These are phyloP conservation scores for Exophiala lecanii-corni DNA, from an alignment of 2,329 filamentous ascomycete species.

Conservation along the genomic window DNA sequence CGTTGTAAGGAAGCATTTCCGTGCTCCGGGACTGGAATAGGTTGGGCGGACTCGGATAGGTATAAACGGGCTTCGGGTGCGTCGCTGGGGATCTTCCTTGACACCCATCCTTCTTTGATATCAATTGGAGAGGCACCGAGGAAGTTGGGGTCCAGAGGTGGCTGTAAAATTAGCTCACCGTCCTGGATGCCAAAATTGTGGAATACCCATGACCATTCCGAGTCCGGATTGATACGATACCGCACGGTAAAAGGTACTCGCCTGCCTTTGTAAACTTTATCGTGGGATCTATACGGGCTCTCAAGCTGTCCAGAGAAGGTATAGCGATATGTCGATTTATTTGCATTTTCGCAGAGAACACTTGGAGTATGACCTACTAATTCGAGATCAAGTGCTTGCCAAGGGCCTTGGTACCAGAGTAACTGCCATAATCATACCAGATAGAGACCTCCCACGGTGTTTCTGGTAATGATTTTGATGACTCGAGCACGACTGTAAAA, in stretches of 20 bases:
- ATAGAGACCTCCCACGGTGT: constrained; percentile 67
- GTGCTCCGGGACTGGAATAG: constrained; percentile 51
- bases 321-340: constrained; percentile 32
- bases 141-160: constrained; percentile 23
- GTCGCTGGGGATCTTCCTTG: constrained; percentile 37
- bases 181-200: constrained; percentile 36
- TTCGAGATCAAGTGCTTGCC: constrained; percentile 54
- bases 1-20: constrained; percentile 48
- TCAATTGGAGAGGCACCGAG: constrained; percentile 31
- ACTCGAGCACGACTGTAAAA: constrained; percentile 68
- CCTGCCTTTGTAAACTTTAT: constrained; percentile 23
- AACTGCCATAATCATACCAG: constrained; percentile 65
- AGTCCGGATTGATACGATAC: constrained; percentile 35
- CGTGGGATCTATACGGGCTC: constrained; percentile 19
- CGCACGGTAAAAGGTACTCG: constrained; percentile 39
- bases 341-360: constrained; percentile 26
- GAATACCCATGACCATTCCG: constrained; percentile 43
- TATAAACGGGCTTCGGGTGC: constrained; percentile 39
- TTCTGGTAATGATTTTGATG: constrained; percentile 50
- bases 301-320: constrained; percentile 28
- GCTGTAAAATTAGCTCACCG: constrained; percentile 40
- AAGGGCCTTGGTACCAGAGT: constrained; percentile 38
- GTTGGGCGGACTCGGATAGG: constrained; percentile 29
- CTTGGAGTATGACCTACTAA: constrained; percentile 28
- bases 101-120: constrained; percentile 32